These are phyloP conservation scores for Venturia carpophila DNA, from an alignment of 2,329 filamentous ascomycete species.

Conservation along the genomic window DNA sequence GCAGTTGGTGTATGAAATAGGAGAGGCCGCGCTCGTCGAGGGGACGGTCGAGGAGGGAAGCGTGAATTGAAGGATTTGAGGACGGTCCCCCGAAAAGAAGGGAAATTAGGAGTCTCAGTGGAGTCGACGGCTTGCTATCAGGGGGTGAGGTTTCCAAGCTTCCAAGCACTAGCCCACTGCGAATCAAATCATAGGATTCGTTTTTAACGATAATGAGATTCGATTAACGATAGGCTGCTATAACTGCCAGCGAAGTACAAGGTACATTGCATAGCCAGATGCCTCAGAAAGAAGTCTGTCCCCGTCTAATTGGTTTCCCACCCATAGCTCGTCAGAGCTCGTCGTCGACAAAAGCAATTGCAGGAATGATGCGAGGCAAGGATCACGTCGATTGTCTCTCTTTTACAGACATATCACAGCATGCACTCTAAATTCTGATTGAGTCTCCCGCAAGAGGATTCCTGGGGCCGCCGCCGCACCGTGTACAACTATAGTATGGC, in stretches of 20 bases:
- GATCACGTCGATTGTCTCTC: background rate
- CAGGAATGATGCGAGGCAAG: background rate
- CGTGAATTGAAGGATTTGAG: background rate
- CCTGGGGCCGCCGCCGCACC: no score
- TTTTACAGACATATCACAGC: background rate
- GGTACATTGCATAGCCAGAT: background rate
- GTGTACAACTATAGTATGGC: no score
- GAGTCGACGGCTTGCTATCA: background rate
- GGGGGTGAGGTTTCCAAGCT: background rate
- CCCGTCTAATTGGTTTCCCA: background rate
- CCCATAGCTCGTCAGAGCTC: background rate
- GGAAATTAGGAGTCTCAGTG: conserved; percentile 3
- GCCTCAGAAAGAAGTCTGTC: background rate
- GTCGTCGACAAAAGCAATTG: no score
- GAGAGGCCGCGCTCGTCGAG: background rate
- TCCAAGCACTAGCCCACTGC: background rate
- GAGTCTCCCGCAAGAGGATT: background rate
- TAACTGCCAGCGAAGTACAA: background rate
- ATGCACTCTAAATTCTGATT: background rate
- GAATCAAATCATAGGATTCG: background rate
- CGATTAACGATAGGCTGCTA: background rate
- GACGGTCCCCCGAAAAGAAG: background rate
- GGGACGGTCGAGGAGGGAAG: background rate
- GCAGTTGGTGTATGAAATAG: background rate
- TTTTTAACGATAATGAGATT: no score